These are phyloP conservation scores for Penicillium pancosmium DNA, from an alignment of 495 filamentous ascomycete species.

Conservation along the genomic window DNA sequence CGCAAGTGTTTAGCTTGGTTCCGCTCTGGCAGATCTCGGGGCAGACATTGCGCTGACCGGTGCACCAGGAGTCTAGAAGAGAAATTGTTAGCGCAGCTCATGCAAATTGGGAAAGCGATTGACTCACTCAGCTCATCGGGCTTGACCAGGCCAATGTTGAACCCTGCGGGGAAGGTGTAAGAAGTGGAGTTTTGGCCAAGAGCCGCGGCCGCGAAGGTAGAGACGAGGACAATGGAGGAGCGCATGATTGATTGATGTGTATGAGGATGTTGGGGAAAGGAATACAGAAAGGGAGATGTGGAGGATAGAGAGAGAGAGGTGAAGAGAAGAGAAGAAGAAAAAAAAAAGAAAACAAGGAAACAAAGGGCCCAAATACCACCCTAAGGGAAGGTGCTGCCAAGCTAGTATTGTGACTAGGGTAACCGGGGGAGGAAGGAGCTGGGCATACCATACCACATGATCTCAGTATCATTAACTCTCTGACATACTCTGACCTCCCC, in stretches of 20 bases:
- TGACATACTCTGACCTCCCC: too few relatives aligned
- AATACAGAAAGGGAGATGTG: constrained; percentile 21
- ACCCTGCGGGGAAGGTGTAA: constrained; percentile 44
- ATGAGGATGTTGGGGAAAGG: constrained; percentile 14
- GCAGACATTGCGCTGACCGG: constrained; percentile 48
- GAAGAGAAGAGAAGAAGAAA: constrained; percentile 11
- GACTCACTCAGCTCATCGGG: constrained; percentile 32
- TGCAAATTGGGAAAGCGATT: neutral
- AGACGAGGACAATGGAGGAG: constrained; percentile 36
- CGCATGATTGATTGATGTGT: constrained; percentile 34
- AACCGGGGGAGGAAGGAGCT: too few relatives aligned
- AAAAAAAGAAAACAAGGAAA: constrained; percentile 7
- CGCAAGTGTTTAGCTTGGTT: constrained; percentile 45
- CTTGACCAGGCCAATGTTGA: constrained; percentile 39
- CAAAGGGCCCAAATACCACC: constrained; percentile 1
- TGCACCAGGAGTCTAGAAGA: constrained; percentile 46
- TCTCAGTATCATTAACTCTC: neutral
- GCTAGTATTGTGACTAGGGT: neutral
- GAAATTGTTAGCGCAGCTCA: constrained; percentile 12
- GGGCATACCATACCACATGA: neutral
- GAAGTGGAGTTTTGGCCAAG: constrained; percentile 29
- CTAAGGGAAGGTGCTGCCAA: neutral
- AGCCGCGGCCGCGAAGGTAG: constrained; percentile 34
- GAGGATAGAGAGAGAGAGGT: constrained; percentile 11
- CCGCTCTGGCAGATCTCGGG: constrained; percentile 48